Evolutionary conservation across 805 yeast species (phyloP), one percentile per base, ranked within the genome.

Genomic region (Teunomyces lycoperdinae): DNA sequence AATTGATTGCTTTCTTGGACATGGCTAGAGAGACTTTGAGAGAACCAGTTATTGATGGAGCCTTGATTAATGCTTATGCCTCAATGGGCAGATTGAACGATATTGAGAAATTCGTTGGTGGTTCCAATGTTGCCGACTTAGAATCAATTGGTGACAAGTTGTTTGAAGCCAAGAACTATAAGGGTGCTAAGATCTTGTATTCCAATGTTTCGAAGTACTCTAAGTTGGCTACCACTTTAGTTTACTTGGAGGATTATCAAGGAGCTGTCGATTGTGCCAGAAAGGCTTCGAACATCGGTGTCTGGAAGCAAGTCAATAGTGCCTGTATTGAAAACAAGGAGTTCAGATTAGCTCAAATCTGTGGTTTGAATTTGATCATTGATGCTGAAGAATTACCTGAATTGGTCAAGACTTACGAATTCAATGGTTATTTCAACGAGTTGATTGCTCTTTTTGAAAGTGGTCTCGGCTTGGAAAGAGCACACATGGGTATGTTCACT

Each of bases 401-500:
- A 63, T 77, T 94, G 54, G 97, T 92, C 40, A 76, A 74, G 53
- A 87, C 85, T 56, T 94, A 94, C 66, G 97, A 94, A 72, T 76
- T 80, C 64, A 81, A 85, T 56, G 99, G 99, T 39, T 89, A 89
- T 71, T 91, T 91, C 72, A 87, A 84, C 56, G 96, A 94, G 75
- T 78, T 94, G 55, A 88, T 92, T 54, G 82, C 97, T 13, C 80
- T 94, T 61, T 89, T 94, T 61, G 99, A 94, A 71, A 92, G 90
- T 60, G 98, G 98, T 55, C 79, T 94, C 50, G 95, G 96, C 36
- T 79, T 94, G 58, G 99, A 94, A 76, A 87, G 99, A 68, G 99
- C 99, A 33, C 99, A 94, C 66, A 94, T 94, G 99, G 99, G 98
- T 58, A 92, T 94, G 97, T 94, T 94, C 68, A 94, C 99, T 9